These are phyloP conservation scores for Lupinus albus DNA, from an alignment of 306 rosid species.

Conservation along the genomic window DNA sequence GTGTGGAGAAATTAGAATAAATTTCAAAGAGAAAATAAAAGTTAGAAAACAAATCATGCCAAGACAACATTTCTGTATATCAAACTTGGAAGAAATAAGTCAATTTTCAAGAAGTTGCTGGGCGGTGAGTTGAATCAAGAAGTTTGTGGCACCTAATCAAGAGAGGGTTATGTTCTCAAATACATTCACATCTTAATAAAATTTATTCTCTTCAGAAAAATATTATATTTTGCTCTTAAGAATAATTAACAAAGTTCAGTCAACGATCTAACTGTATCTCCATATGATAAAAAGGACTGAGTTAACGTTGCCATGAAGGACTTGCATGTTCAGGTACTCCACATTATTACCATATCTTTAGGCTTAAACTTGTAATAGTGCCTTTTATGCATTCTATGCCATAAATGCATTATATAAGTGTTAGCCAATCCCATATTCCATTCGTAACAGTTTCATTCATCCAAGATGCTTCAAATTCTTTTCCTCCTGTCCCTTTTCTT, in stretches of 20 bases:
- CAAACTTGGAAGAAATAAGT: too few relatives aligned
- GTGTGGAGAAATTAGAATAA: too few relatives aligned
- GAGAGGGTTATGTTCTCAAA: too few relatives aligned
- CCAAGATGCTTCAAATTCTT: conserved; percentile 48
- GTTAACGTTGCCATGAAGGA: conserved; percentile 23
- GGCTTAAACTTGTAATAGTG: conserved; percentile 37
- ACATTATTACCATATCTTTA: conserved; percentile 25
- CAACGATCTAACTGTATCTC: too few relatives aligned
- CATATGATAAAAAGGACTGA: background rate
- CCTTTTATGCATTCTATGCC: background rate
- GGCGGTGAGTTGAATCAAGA: too few relatives aligned
- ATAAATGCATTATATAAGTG: conserved; percentile 9
- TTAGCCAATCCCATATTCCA: background rate
- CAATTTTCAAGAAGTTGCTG: too few relatives aligned
- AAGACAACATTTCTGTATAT: too few relatives aligned
- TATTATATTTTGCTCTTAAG: background rate
- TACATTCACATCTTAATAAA: too few relatives aligned
- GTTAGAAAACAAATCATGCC: too few relatives aligned
- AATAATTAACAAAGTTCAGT: background rate
- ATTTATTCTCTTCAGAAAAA: too few relatives aligned
- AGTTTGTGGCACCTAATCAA: too few relatives aligned
- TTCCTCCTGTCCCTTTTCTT: conserved; percentile 47
- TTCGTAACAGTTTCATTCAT: background rate
- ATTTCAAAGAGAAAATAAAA: too few relatives aligned
- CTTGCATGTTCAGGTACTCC: background rate